These are phyloP conservation scores for Davidsoniella neocaledoniae DNA, from an alignment of 2,329 filamentous ascomycete species.

Conservation along the genomic window DNA sequence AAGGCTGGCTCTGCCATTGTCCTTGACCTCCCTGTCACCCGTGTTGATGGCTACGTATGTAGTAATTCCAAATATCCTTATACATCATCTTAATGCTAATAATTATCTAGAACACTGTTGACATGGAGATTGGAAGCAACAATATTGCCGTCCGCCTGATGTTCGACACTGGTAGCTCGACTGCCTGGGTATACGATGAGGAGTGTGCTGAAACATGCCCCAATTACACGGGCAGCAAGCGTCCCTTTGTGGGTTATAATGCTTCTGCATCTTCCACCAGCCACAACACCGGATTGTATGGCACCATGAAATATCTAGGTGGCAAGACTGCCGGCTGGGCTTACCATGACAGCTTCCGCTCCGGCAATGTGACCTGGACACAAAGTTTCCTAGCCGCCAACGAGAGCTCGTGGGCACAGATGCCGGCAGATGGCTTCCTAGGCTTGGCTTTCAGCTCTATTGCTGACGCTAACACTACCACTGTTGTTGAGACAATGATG, in stretches of 20 bases:
- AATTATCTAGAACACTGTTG: slow-evolving; percentile 7
- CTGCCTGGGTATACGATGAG: slow-evolving; percentile 20
- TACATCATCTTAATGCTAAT: not conserved
- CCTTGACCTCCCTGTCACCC: slow-evolving; percentile 10
- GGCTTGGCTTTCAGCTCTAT: slow-evolving; percentile 21
- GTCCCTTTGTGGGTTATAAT: slow-evolving; percentile 14
- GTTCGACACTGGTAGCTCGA: slow-evolving; percentile 22
- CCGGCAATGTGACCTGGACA: slow-evolving; percentile 15
- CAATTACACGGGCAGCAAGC: slow-evolving; percentile 15
- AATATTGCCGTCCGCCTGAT: slow-evolving; percentile 16
- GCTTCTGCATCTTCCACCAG: slow-evolving; percentile 19
- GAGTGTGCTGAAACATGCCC: slow-evolving; percentile 17
- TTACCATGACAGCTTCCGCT: slow-evolving; percentile 17
- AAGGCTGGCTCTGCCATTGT: slow-evolving; percentile 6
- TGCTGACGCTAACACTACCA: slow-evolving; percentile 17
- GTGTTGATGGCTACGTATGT: slow-evolving; percentile 12
- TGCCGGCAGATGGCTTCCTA: slow-evolving; percentile 21
- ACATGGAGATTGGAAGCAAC: slow-evolving; percentile 19
- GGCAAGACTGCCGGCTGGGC: slow-evolving; percentile 16
- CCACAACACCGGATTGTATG: slow-evolving; percentile 14
- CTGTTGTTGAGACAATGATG: slow-evolving; percentile 21
- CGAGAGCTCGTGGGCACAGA: slow-evolving; percentile 16
- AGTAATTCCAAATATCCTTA: not conserved
- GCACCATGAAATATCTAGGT: slow-evolving; percentile 19
- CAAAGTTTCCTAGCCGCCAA: slow-evolving; percentile 20